phyloP scores from a whole-genome alignment of 2,329 filamentous ascomycete genomes.

The Dryadomyces quercivorus region DNA sequence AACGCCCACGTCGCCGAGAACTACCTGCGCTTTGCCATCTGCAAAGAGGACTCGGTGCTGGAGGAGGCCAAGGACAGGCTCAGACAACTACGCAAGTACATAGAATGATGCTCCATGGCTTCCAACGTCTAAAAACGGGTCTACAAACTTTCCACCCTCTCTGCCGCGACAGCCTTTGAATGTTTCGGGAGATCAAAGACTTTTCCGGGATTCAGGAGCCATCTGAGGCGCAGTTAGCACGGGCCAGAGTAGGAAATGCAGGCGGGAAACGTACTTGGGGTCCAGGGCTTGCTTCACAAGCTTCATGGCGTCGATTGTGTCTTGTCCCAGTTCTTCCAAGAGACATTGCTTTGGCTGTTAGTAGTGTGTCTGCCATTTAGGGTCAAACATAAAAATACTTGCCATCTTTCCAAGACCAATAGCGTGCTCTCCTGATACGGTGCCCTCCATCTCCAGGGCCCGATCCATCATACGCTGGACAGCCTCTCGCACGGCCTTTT shows the following conservation, averaged over 20 bases:
- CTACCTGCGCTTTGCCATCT: not conserved
- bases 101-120: not conserved
- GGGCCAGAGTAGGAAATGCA: too few species aligned
- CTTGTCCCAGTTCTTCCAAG: slow-evolving; percentile 48
- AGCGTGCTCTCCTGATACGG: slow-evolving; percentile 61
- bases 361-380: not conserved
- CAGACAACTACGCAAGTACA: not conserved
- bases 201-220: slow-evolving; percentile 59
- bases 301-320: slow-evolving; percentile 55
- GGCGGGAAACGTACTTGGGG: slow-evolving; percentile 23
- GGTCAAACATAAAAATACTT: not conserved
- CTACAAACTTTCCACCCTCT: not conserved
- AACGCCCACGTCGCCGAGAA: not conserved
- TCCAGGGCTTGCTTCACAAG: slow-evolving; percentile 52
- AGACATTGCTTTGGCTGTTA: slow-evolving; percentile 28
- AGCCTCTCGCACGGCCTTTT: slow-evolving; percentile 39
- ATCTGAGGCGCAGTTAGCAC: slow-evolving; percentile 16
- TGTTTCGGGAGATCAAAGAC: slow-evolving; percentile 38
- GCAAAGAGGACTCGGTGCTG: not conserved
- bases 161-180: not conserved
- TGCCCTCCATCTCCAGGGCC: slow-evolving; percentile 59
- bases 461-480: slow-evolving; percentile 59
- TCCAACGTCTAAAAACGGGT: too few species aligned
- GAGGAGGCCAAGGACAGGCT: not conserved
- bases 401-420: slow-evolving; percentile 51